Evolutionary conservation across 805 yeast genomes (phyloP).

Genomic region (Saccharomyces paradoxus): DNA sequence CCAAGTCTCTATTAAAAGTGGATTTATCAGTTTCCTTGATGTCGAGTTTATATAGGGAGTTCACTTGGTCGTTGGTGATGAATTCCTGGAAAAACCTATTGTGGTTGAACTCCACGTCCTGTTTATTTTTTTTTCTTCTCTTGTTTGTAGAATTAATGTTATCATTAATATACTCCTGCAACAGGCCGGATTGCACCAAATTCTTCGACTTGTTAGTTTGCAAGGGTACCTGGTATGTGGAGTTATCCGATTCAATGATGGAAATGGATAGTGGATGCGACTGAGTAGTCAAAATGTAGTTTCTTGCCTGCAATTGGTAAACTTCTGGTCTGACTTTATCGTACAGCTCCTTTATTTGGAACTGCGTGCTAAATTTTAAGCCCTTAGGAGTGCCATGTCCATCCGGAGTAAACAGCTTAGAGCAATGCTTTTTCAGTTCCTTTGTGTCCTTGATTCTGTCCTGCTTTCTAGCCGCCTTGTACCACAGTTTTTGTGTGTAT

Average conservation of each 20-base stretch:
- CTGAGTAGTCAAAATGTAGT: constrained; percentile 11
- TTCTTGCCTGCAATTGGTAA: constrained; percentile 24
- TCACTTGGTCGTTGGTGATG: constrained; percentile 2
- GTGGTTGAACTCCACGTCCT: constrained; percentile 9
- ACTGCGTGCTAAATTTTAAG: constrained; percentile 5
- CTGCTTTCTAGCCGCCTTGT: constrained; percentile 7
- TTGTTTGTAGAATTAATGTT: constrained; percentile 2
- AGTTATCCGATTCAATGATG: constrained; percentile 9
- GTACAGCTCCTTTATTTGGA: constrained; percentile 11
- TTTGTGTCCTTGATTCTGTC: not conserved
- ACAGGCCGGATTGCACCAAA: constrained; percentile 14
- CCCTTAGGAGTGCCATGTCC: not conserved
- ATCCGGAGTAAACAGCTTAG: not conserved
- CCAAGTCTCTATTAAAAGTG: constrained; percentile 5
- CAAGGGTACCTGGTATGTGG: constrained; percentile 12
- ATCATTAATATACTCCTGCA: constrained; percentile 7
- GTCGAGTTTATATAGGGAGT: constrained; percentile 2
- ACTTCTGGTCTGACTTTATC: constrained; percentile 26
- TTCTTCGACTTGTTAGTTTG: constrained; percentile 9
- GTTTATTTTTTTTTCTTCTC: not conserved
- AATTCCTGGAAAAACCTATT: constrained; percentile 6
- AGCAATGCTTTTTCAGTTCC: constrained; percentile 3
- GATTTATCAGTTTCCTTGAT: constrained; percentile 7
- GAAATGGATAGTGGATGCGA: constrained; percentile 16
- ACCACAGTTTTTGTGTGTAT: constrained; percentile 15